phyloP scores from a whole-genome alignment of 1,139 yeast species.

The Candida mesenterica region DNA sequence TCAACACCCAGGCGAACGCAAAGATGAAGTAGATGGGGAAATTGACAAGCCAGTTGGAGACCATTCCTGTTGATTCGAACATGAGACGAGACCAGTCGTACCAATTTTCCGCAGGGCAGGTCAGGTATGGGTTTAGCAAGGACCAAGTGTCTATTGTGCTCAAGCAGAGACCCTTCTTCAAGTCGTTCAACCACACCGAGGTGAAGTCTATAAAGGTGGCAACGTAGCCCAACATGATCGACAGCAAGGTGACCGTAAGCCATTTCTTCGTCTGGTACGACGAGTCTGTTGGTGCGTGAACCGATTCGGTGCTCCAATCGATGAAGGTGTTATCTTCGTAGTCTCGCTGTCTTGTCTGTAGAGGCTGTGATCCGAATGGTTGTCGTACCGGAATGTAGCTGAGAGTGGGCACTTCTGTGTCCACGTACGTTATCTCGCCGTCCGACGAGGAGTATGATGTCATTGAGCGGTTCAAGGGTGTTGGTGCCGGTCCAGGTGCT shows the following conservation, averaged over 20 bases:
- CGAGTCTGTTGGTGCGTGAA: conserved; percentile 10
- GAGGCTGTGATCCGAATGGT: neutral
- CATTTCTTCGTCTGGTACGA: conserved; percentile 41
- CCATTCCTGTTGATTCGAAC: conserved; percentile 19
- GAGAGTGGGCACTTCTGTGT: conserved; percentile 7
- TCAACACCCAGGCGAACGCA: conserved; percentile 24
- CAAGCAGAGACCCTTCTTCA: conserved; percentile 49
- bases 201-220: conserved; percentile 61
- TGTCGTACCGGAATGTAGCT: conserved; percentile 1
- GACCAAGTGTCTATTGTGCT: conserved; percentile 43
- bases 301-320: conserved; percentile 26
- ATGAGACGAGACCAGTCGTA: conserved; percentile 38
- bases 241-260: conserved; percentile 56
- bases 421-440: conserved; percentile 2
- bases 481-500: neutral
- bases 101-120: conserved; percentile 47
- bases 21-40: conserved; percentile 38
- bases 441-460: neutral
- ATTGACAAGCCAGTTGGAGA: conserved; percentile 27
- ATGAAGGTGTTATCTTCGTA: conserved; percentile 37
- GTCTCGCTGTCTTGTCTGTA: neutral
- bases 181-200: conserved; percentile 62
- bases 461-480: conserved; percentile 1
- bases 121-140: conserved; percentile 42
- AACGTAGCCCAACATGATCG: conserved; percentile 56